Conservation (phyloP, 2,329 filamentous ascomycete genomes). For the Didymella pinodella region DNA sequence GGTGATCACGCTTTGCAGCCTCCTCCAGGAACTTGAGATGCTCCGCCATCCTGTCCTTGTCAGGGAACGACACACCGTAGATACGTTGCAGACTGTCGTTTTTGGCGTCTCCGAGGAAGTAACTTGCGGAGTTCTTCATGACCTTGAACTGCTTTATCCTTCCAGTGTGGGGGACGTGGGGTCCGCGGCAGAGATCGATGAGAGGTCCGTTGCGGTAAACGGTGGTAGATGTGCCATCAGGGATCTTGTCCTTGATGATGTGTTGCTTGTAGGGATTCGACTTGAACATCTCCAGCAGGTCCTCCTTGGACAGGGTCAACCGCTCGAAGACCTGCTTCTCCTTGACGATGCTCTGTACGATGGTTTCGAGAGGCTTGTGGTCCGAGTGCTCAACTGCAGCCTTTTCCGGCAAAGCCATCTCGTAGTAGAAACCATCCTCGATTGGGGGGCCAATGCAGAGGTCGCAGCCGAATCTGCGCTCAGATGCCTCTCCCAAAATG, state of each 20-base stretch:
- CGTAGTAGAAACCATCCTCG: constrained; percentile 94
- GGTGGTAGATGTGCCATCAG: constrained; percentile 87
- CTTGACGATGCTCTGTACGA: constrained; percentile 86
- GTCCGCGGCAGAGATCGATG: constrained; percentile 94
- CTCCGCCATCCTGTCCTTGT: constrained; percentile 93
- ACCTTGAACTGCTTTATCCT: constrained; percentile 95
- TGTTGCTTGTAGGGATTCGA: constrained; percentile 99
- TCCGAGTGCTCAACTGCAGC: constrained; percentile 76
- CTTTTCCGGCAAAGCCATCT: constrained; percentile 84
- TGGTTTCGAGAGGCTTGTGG: constrained; percentile 83
- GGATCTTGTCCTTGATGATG: constrained; percentile 92
- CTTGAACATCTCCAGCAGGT: constrained; percentile 93
- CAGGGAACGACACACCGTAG: constrained; percentile 94
- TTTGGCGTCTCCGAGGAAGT: constrained; percentile 91
- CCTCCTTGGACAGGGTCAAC: constrained; percentile 85
- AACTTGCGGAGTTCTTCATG: constrained; percentile 85
- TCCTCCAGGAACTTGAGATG: constrained; percentile 96
- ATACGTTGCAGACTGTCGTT: constrained; percentile 97
- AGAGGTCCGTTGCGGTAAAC: constrained; percentile 94
- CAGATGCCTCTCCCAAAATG: constrained; percentile 92
- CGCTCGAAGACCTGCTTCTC: constrained; percentile 96
- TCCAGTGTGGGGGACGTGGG: constrained; percentile 91
- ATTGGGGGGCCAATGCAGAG: constrained; percentile 94
- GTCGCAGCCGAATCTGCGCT: constrained; percentile 88
- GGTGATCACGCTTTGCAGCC: constrained; percentile 95